Evolutionary conservation across 1,284 basidiomycete genomes (phyloP).

Genomic region (Tylopilus sp.): DNA sequence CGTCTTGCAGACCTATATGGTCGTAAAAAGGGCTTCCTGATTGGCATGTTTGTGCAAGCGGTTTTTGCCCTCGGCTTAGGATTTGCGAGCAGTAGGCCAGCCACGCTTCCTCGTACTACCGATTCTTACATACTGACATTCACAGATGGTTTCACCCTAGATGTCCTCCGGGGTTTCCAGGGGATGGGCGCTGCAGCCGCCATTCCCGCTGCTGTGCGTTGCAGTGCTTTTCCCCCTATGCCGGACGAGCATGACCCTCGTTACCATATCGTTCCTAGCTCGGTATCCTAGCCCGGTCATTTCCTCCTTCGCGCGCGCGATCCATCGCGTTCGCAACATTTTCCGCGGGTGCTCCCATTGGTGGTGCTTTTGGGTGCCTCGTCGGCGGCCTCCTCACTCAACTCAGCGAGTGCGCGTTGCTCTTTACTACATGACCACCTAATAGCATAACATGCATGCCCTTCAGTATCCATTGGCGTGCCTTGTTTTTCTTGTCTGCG

Average conservation of each 20-base stretch:
- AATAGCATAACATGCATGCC: conserved; percentile 2
- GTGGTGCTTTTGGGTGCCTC: conserved; percentile 62
- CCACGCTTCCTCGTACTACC: neutral
- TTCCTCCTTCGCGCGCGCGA: conserved; percentile 62
- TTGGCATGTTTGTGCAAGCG: conserved; percentile 46
- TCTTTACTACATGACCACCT: neutral
- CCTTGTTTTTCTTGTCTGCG: conserved; percentile 52
- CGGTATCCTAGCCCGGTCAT: conserved; percentile 72
- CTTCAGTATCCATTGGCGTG: conserved; percentile 54
- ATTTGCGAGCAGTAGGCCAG: conserved; percentile 45
- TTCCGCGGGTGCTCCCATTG: conserved; percentile 74
- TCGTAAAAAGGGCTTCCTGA: conserved; percentile 56
- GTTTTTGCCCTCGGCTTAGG: conserved; percentile 51
- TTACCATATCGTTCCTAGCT: conserved; percentile 39
- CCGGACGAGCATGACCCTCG: neutral
- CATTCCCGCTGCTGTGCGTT: conserved; percentile 61
- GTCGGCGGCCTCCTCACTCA: conserved; percentile 71
- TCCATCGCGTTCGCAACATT: conserved; percentile 75
- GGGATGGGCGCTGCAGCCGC: conserved; percentile 66
- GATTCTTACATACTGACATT: neutral
- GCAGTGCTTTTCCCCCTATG: neutral
- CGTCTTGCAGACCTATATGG: conserved; percentile 71
- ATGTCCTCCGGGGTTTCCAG: conserved; percentile 64
- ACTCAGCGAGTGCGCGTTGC: conserved; percentile 40
- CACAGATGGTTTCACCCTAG: conserved; percentile 52